Conservation (phyloP, 164 flowering plant species). For the Vitis labrusca region DNA sequence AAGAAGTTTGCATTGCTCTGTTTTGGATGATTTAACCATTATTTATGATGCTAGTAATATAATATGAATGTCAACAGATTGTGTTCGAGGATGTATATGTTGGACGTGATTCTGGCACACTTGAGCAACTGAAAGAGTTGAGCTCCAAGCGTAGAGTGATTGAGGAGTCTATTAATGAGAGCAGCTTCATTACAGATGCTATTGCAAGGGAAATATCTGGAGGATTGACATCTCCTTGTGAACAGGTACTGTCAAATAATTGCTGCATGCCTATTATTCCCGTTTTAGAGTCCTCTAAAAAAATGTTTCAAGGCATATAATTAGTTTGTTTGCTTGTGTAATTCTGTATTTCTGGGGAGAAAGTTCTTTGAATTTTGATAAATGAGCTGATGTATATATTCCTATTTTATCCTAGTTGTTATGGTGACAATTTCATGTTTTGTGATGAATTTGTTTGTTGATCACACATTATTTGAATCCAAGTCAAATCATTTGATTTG, state of each 20-base stretch:
- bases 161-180: constrained; percentile 53
- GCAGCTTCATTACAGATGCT: constrained; percentile 52
- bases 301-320: background rate
- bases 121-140: constrained; percentile 66
- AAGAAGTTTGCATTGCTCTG: too few relatives aligned
- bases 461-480: background rate
- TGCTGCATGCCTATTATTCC: background rate
- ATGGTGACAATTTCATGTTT: background rate
- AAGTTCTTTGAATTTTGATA: too few relatives aligned
- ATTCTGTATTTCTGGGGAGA: background rate
- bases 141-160: constrained; percentile 56
- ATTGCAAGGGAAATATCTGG: constrained; percentile 69
- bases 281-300: too few relatives aligned
- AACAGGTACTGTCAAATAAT: constrained; percentile 38
- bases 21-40: background rate
- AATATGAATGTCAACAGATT: constrained; percentile 29
- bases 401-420: background rate
- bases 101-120: constrained; percentile 52
- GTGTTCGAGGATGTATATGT: constrained; percentile 48
- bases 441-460: background rate
- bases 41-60: background rate
- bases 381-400: background rate
- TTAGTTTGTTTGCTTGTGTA: background rate
- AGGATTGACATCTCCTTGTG: constrained; percentile 46
- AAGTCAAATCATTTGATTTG: background rate